Evolutionary conservation across 345 rosid species (phyloP).

Genomic region (Murraya paniculata): DNA sequence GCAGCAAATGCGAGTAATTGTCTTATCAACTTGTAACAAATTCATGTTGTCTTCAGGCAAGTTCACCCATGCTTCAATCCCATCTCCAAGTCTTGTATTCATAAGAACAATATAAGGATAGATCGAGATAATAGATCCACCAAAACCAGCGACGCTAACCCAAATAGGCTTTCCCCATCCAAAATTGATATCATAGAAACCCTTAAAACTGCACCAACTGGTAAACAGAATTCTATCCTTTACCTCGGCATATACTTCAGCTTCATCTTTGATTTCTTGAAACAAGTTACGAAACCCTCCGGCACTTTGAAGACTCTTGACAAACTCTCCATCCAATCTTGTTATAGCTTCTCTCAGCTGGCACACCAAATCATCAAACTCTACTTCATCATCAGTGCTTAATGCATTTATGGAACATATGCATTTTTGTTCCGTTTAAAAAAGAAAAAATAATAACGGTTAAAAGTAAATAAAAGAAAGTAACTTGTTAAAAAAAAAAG

Average conservation of each 20-base stretch:
- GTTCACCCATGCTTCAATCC: slow-evolving; percentile 22
- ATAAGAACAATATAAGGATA: background rate
- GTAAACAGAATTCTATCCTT: slow-evolving; percentile 19
- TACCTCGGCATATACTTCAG: background rate
- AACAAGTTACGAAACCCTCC: background rate
- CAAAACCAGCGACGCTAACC: background rate
- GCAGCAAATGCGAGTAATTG: slow-evolving; percentile 21
- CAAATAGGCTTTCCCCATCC: slow-evolving; percentile 36
- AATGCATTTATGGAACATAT: background rate
- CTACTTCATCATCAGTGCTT: slow-evolving; percentile 1
- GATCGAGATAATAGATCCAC: too few species aligned
- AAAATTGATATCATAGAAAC: slow-evolving; percentile 17
- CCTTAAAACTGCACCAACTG: too few species aligned
- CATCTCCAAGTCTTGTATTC: slow-evolving; percentile 7
- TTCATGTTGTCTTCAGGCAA: slow-evolving; percentile 22
- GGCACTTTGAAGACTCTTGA: slow-evolving; percentile 13
- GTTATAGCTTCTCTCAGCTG: slow-evolving; percentile 4
- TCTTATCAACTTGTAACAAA: slow-evolving; percentile 4
- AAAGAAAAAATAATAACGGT: too few species aligned
- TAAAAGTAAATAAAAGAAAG: too few species aligned
- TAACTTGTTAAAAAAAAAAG: too few species aligned
- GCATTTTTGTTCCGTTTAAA: too few species aligned
- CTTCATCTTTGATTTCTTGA: slow-evolving; percentile 5
- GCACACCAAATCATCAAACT: background rate
- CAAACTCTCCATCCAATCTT: slow-evolving; percentile 14